Evolutionary conservation across 2,329 filamentous ascomycete species (phyloP).

Genomic region (Pseudohalonectria lignicola): DNA sequence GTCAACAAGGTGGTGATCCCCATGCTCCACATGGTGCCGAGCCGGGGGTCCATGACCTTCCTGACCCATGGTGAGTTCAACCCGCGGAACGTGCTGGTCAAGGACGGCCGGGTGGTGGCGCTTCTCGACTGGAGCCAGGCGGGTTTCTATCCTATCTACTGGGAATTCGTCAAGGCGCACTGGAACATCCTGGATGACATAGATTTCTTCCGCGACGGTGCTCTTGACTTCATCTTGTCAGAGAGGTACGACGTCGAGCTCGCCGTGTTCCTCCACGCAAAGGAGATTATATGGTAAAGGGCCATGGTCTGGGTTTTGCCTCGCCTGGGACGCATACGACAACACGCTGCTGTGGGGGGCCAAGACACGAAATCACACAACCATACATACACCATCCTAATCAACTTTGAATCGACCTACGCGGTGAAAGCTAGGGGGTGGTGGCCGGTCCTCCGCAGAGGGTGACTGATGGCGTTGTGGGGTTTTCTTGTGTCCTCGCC

Average conservation of each 20-base stretch:
- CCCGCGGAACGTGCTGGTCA: slow-evolving; percentile 5
- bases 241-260: slow-evolving; percentile 3
- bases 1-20: neutral
- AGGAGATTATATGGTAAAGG: slow-evolving; percentile 5
- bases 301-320: too few relatives aligned
- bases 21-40: slow-evolving; percentile 3
- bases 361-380: too few relatives aligned
- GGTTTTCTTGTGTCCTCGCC: neutral
- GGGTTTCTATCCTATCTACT: slow-evolving; percentile 7
- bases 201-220: slow-evolving; percentile 1
- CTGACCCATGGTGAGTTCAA: slow-evolving; percentile 7
- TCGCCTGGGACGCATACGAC: too few relatives aligned
- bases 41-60: neutral
- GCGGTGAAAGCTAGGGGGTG: too few relatives aligned
- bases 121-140: slow-evolving; percentile 6
- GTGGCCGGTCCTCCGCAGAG: too few relatives aligned
- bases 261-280: slow-evolving; percentile 5
- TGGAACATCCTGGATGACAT: slow-evolving; percentile 5
- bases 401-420: too few relatives aligned
- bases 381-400: too few relatives aligned
- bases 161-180: slow-evolving; percentile 7
- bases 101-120: slow-evolving; percentile 3
- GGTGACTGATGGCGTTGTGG: neutral
- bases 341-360: too few relatives aligned
- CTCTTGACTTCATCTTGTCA: neutral